Evolutionary conservation across 2,329 filamentous ascomycete genomes (phyloP), one percentile per base, ranked within the genome.

Genomic region (Amesomyces nigricolor): DNA sequence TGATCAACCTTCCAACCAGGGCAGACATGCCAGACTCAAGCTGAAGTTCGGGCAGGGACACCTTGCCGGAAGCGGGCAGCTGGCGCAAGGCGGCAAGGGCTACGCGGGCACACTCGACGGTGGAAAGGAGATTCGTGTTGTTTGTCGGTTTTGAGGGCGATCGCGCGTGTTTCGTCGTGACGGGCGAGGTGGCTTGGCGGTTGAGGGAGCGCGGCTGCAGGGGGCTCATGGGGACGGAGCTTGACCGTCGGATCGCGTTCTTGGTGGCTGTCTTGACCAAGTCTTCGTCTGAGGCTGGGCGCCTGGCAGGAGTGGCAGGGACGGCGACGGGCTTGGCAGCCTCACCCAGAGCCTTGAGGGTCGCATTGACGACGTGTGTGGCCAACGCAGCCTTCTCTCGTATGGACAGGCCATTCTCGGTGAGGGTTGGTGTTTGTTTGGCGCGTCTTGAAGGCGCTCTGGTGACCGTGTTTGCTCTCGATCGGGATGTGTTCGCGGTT

Each of bases 21-120:
- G 85, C 82, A 14, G 86, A 80, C 77, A 89, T 87, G 52, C 87
- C 88, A 57, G 77, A 83, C 66, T 91, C 88, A 4, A 91, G 69
- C 65, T 91, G 87, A 39, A 88, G 72, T 44, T 80, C 77, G 1
- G 82, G 78, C n/a, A 85, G 72, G 9, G 78, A 71, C 9, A 82
- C 71, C 8, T 78, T 75, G 5, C 78, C 71, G 1, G 78, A 72
- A 26, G 78, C 73, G 49, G 87, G 80, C 22, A 83, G 64, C 29
- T 77, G 75, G 48, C 85, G 77, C 39, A 91, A 72, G 48, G 81
- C 83, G 6, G 78, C 72, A 64, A 91, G 89, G 1, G 85, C 86
- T 29, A 81, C 69, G 9, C 86, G 78, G 6, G 85, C 80, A 64
- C 88, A 91, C 70, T 91, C 87, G 11, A 85, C 83, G 0, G 77